Base-by-base conservation (phyloP, 306 rosid species). In the Crotalaria pallida region DNA sequence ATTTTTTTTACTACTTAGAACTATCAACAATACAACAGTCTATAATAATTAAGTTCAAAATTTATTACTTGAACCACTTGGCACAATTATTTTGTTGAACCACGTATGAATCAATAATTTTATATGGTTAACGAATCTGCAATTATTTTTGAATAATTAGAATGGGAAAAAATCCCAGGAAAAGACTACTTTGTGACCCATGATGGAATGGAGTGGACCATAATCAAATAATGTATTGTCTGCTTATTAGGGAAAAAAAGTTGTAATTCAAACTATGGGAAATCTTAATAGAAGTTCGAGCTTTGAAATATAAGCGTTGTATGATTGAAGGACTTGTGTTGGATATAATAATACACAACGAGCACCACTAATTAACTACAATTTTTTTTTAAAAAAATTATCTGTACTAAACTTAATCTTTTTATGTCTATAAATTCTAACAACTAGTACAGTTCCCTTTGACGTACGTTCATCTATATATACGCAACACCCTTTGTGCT, bases 291-390 rank as follows among this genome's bases (percentile, higher is more conserved):
- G 77, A 80, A 56, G 51, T 3, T 17, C 69, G 69, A 69, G 73
- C 68, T 69, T 34, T 24, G 49, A 36, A 62, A 18, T 44, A 40
- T 10, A 53, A 26, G 23, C 8, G 15, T 45, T 65, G 73, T 63
- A 71, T 78, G 61, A 77, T 77, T 64, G 77, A 71, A 71, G 62
- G 82, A 17, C 15, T 45, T 33, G 40, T n/a, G n/a, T n/a, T n/a
- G n/a, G n/a, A n/a, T n/a, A n/a, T n/a, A 56, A 59, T 16, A 26
- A 60, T 57, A 53, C 15, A 24, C 24, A 24, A 40, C 3, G 10
- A 26, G 44, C 57, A 27, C 51, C 56, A 4, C 36, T 16, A 18
- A 26, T 38, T 5, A 50, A 50, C 38, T 41, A 16, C 11, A 15
- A 10, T 40, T 31, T 31, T 5, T 5, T 31, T 31, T 5, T 5